Base-by-base conservation (phyloP, 352 stramenopile genomes). In the Phytophthora syringae region DNA sequence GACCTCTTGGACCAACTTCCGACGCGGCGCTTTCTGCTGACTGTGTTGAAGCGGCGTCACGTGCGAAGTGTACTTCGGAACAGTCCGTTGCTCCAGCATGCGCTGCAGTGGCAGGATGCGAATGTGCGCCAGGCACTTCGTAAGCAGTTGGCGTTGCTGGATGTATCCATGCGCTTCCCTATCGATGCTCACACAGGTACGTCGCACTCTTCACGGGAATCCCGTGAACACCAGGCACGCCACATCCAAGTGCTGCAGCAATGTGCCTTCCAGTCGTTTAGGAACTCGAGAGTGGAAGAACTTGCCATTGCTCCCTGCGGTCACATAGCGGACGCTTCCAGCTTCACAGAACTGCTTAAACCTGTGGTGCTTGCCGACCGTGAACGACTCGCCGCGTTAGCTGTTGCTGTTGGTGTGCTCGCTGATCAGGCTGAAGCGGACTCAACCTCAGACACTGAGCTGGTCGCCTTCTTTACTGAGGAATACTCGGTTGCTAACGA, bases 1-100 rank as follows among this genome's bases (percentile, higher is more conserved):
- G 92, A 98, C 40, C 67, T 98, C 9, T 73, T 98, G 48, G 80
- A 64, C 22, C 89, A 97, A 65, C 68, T 97, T 2, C 84, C 92
- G n/a, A 98, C 94, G 20, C 88, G 93, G n/a, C 86, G 89, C 36
- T 97, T 96, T 42, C 65, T 97, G 11, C 64, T 81, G 37, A 74
- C 76, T 13, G 65, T 97, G 37, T 53, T 97, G 34, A 71, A 86
- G 2, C 82, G 90, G 47, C 51, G 67, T 25, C 90, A 94, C 48
- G 51, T 97, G 24, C 37, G 83, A 2, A 65, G 76, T 16, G 39
- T 45, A 10, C 68, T 89, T 20, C 65, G 69, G 5, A 71, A 71
- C 11, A 89, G 82, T 48, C 32, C 53, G 13, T 48, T 89, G 20
- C 45, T 88, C 3, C 65, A 70, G 20, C 59, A 86, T 20, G 74